Evolutionary conservation across 306 rosid species (phyloP), one percentile per base, ranked within the genome.

Genomic region (Cucurbita maxima): DNA sequence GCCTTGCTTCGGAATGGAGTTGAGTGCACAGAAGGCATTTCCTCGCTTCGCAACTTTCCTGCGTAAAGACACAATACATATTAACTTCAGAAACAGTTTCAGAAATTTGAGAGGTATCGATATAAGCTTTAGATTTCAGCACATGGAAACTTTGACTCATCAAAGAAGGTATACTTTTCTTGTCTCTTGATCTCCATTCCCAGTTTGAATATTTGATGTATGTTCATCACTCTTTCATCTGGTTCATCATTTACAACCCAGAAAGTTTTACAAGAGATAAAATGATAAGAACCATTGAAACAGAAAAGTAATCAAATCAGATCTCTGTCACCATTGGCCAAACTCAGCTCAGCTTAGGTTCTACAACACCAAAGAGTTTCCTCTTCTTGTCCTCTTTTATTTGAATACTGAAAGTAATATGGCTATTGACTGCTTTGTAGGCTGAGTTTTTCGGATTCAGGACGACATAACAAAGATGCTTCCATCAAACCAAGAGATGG

Each of bases 1-100:
- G 75, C 90, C 80, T 86, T 83, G 82, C 89, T 79, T 89, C 77
- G 53, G 51, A 58, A 8, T 58, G 50, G 60, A 76, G 81, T 77
- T 77, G 82, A 79, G 78, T 86, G 74, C 76, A 74, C 71, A 71
- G 83, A 79, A 79, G 78, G 71, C 76, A 74, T 76, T 74, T 69
- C 74, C 71, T 80, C 61, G 87, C 91, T 86, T 88, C 77, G 82
- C 40, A 22, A 48, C 53, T n/a, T 41, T 68, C 71, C 57, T 44
- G 48, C 44, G 15, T 53, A 55, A 10, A 54, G 37, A 38, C 20
- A 43, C 37, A 45, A 34, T 36, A n/a, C 40, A 44, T 69, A 67
- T 67, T 45, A 48, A 48, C 44, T 69, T 69, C 18, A 47, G 15
- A 8, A 69, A 48, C 58, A 48, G 40, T 45, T 66, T 45, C 55